Evolutionary conservation across 2,329 filamentous ascomycete genomes (phyloP).

Genomic region (Lanzia echinophila): DNA sequence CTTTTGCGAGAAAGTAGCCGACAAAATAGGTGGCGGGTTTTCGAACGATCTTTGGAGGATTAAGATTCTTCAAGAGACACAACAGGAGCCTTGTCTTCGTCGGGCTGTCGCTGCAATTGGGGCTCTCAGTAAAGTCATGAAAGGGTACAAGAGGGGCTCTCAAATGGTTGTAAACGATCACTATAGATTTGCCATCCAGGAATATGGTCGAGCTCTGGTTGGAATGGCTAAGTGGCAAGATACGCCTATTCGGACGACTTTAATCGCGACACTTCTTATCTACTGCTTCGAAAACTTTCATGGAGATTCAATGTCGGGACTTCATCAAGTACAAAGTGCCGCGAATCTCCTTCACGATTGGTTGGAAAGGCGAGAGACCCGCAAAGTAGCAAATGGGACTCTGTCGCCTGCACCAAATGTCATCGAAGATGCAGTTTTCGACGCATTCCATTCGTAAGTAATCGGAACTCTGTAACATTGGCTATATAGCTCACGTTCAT

Average conservation of each 20-base stretch:
- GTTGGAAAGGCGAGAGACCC: constrained; percentile 3
- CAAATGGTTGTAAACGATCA: background rate
- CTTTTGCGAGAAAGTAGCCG: constrained; percentile 5
- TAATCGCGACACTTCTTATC: constrained; percentile 1
- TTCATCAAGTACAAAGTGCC: constrained; percentile 1
- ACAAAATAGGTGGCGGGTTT: background rate
- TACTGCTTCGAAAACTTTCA: constrained; percentile 7
- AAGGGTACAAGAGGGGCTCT: background rate
- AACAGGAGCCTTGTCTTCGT: constrained; percentile 1
- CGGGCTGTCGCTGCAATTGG: constrained; percentile 7
- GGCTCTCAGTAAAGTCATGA: constrained; percentile 4
- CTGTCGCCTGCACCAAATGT: constrained; percentile 5
- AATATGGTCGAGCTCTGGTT: constrained; percentile 3
- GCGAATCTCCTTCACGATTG: constrained; percentile 3
- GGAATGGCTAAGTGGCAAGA: background rate
- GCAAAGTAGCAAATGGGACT: background rate
- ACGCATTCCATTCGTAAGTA: background rate
- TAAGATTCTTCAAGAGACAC: constrained; percentile 1
- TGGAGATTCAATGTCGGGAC: background rate
- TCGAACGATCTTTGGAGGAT: background rate
- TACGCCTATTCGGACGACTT: background rate
- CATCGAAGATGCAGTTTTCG: constrained; percentile 4
- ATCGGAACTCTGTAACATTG: background rate
- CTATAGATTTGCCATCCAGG: constrained; percentile 3
- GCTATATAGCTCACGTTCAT: background rate